phyloP scores from a whole-genome alignment of 2,329 filamentous ascomycete species.

The Tolypocladium guangdongense region DNA sequence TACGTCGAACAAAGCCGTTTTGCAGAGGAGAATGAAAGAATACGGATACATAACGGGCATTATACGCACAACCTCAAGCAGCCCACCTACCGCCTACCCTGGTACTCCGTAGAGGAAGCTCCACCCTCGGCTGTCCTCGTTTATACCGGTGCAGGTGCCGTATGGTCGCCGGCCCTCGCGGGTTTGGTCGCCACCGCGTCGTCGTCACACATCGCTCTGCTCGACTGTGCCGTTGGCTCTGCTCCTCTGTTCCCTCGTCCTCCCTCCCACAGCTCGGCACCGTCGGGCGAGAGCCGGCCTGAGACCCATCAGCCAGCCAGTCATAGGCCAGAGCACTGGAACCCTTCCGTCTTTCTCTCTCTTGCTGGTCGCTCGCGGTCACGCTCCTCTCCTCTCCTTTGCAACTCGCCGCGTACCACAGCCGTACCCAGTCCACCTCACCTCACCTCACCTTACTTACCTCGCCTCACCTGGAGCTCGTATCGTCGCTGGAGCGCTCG shows the following conservation, averaged over 20 bases:
- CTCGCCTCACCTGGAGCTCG: background rate
- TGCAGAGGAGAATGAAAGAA: too few species aligned
- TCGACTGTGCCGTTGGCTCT: background rate
- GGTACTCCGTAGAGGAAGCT: background rate
- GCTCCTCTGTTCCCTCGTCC: background rate
- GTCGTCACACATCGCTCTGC: background rate
- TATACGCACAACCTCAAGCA: background rate
- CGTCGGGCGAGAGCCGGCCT: slow-evolving; percentile 8
- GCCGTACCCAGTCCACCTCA: background rate
- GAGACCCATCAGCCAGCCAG: background rate
- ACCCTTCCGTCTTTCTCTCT: background rate
- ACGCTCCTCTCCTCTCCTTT: slow-evolving; percentile 1
- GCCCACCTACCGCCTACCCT: background rate
- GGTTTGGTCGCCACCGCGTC: background rate
- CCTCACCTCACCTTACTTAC: background rate
- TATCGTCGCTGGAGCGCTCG: background rate
- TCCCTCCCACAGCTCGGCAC: slow-evolving; percentile 2
- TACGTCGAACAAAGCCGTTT: background rate
- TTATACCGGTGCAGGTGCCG: background rate
- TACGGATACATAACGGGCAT: too few species aligned
- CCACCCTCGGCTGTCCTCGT: background rate
- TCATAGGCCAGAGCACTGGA: background rate
- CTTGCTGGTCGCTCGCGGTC: background rate
- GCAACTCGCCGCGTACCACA: background rate
- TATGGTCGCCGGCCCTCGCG: background rate